Conservation (phyloP, 2,329 filamentous ascomycete species). For the Allantophomopsis lycopodina region DNA sequence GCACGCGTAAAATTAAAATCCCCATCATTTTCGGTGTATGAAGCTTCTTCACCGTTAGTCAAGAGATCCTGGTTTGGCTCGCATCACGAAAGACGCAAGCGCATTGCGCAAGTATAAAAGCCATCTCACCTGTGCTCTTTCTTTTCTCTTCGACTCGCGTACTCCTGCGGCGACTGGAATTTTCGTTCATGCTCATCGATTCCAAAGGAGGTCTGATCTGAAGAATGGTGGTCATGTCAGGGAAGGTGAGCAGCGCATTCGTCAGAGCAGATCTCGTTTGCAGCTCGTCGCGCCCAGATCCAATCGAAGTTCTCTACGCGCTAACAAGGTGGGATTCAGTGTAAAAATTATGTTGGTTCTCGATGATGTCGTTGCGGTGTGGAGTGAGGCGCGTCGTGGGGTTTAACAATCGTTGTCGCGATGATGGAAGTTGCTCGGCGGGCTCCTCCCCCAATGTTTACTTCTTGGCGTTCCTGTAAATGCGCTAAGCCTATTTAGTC, state of each 20-base stretch:
- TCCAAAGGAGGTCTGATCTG: slow-evolving; percentile 49
- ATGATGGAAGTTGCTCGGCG: neutral
- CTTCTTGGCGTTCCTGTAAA: neutral
- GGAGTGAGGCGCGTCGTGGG: too few species aligned
- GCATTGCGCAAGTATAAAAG: slow-evolving; percentile 1
- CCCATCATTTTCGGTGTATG: slow-evolving; percentile 62
- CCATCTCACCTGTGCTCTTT: slow-evolving; percentile 30
- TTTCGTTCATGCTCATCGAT: slow-evolving; percentile 52
- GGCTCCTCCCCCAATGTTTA: neutral
- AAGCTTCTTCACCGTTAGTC: slow-evolving; percentile 1
- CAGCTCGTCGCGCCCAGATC: neutral
- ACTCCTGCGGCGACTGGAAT: slow-evolving; percentile 41
- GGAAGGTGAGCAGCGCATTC: slow-evolving; percentile 1
- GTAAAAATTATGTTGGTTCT: too few species aligned
- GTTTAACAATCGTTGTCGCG: neutral
- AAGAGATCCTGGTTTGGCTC: slow-evolving; percentile 1
- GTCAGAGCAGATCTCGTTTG: neutral
- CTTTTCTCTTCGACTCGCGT: slow-evolving; percentile 35
- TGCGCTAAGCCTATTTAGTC: neutral
- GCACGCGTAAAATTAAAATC: slow-evolving; percentile 64
- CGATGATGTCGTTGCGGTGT: too few species aligned
- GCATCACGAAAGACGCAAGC: neutral
- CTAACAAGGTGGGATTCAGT: too few species aligned
- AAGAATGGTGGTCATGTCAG: slow-evolving; percentile 59
- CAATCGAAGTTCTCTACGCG: too few species aligned